Base-by-base conservation (phyloP, 768 basidiomycete genomes). In the Mycena filopes region DNA sequence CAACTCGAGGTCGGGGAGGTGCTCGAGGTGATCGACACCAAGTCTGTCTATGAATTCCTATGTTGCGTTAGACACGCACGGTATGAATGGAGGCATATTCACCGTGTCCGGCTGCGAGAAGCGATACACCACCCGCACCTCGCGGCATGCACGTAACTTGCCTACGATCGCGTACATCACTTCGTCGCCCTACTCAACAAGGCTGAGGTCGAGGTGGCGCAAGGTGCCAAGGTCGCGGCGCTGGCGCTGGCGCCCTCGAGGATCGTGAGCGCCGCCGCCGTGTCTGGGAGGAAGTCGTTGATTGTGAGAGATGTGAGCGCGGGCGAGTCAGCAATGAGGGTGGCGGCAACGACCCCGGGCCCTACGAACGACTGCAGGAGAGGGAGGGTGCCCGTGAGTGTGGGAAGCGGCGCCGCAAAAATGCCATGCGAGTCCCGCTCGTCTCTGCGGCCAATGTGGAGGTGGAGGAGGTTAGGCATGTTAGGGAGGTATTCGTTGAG, bases 31-130 rank as follows among this genome's bases (percentile, higher is more conserved):
- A 1, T 53, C 28, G 21, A 54, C 25, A 23, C 59, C 59, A 29
- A 60, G 40, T 41, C 42, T 31, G 59, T 51, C 43, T 6, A 60
- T 40, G 41, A 60, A 60, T n/a, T 36, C 41, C 59, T 60, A 50
- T 8, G 15, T 6, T n/a, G n/a, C 43, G 15, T 46, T 15, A 43
- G n/a, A n/a, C n/a, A n/a, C n/a, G n/a, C n/a, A n/a, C n/a, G n/a
- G n/a, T 42, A 12, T 21, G 55, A 28, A n/a, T 23, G 43, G 31
- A 55, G 16, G 21, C 4, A 16, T 20, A 23, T 51, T 6, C 33
- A 61, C 60, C 1, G 48, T 47, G 7, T 46, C 4, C 1, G 61
- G 61, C 38, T 49, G 46, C 4, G 33, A 38, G 23, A 55, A 63
- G 1, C 23, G 53, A 16, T 48, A 63, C 3, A 38, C 15, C 4